Percentiles rank a stretch among this genome's conserved stretches.
phyloP scores from a whole-genome alignment of 2,329 filamentous ascomycete genomes.

The Fusarium musae region DNA sequence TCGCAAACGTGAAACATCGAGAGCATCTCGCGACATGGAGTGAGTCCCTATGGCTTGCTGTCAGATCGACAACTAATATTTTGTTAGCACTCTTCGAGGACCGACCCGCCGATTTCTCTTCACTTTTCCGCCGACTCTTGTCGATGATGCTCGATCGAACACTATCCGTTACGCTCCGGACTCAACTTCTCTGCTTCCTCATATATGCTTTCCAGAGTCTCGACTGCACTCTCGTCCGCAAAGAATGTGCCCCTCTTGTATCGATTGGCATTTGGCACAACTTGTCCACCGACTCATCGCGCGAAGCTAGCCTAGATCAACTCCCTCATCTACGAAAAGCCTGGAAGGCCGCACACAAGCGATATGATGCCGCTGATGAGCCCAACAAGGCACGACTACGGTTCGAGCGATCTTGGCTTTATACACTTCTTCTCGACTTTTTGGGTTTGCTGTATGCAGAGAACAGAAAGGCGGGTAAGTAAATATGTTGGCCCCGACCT shows the following conservation, averaged over 20 bases:
- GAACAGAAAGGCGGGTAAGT: conserved; percentile 58
- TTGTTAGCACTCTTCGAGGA: conserved; percentile 76
- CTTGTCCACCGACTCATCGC: conserved; percentile 78
- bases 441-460: conserved; percentile 75
- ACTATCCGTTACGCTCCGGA: conserved; percentile 73
- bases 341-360: conserved; percentile 87
- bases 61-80: conserved; percentile 26
- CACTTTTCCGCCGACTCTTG: conserved; percentile 87
- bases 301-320: conserved; percentile 79
- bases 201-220: conserved; percentile 94
- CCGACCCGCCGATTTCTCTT: conserved; percentile 84
- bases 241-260: conserved; percentile 95
- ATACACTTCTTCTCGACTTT: conserved; percentile 86
- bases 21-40: conserved; percentile 91
- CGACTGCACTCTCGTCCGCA: conserved; percentile 87
- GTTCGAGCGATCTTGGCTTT: conserved; percentile 95
- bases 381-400: conserved; percentile 79
- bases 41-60: conserved; percentile 52
- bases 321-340: conserved; percentile 83
- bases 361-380: conserved; percentile 89
- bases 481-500: neutral
- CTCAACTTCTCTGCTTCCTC: conserved; percentile 88
- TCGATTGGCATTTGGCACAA: conserved; percentile 98
- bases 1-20: conserved; percentile 87
- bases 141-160: conserved; percentile 84